Percentiles rank a stretch among this genome's conserved stretches.
Evolutionary conservation across 768 basidiomycete genomes (phyloP).

Genomic region (Lactarius akahatsu): DNA sequence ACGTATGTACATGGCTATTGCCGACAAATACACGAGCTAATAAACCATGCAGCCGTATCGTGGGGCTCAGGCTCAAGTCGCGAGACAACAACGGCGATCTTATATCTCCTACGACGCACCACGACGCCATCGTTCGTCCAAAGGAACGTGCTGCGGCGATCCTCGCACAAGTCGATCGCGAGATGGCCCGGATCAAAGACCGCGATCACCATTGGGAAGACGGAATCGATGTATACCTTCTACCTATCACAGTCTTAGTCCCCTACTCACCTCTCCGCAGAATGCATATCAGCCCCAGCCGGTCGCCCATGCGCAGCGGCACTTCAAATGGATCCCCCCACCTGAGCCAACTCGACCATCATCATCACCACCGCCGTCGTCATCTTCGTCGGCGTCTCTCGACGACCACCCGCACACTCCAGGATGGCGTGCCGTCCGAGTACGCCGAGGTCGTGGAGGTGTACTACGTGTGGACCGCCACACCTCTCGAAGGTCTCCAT

Average conservation of each 20-base stretch:
- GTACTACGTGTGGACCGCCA: slow-evolving; percentile 75
- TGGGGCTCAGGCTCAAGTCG: slow-evolving; percentile 53
- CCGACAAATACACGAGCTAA: background rate
- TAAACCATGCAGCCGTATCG: slow-evolving; percentile 39
- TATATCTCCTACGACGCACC: slow-evolving; percentile 42
- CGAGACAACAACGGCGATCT: slow-evolving; percentile 43
- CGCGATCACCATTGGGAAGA: slow-evolving; percentile 86
- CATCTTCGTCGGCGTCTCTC: slow-evolving; percentile 30
- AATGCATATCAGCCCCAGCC: slow-evolving; percentile 68
- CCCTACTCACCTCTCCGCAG: slow-evolving; percentile 38
- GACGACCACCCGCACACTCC: slow-evolving; percentile 36
- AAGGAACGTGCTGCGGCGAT: slow-evolving; percentile 65
- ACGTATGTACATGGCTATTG: slow-evolving; percentile 31
- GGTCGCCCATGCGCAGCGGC: slow-evolving; percentile 55
- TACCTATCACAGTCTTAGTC: background rate
- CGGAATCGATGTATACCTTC: slow-evolving; percentile 64
- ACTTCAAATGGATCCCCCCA: slow-evolving; percentile 62
- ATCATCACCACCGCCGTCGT: slow-evolving; percentile 33
- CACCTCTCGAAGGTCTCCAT: slow-evolving; percentile 24
- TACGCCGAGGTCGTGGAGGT: slow-evolving; percentile 83
- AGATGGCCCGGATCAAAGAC: slow-evolving; percentile 59
- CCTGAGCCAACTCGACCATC: slow-evolving; percentile 38
- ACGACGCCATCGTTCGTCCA: slow-evolving; percentile 56
- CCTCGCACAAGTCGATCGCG: slow-evolving; percentile 59
- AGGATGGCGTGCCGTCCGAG: slow-evolving; percentile 54